Evolutionary conservation across 2,329 filamentous ascomycete species (phyloP).

Genomic region (Diaporthe sp.): DNA sequence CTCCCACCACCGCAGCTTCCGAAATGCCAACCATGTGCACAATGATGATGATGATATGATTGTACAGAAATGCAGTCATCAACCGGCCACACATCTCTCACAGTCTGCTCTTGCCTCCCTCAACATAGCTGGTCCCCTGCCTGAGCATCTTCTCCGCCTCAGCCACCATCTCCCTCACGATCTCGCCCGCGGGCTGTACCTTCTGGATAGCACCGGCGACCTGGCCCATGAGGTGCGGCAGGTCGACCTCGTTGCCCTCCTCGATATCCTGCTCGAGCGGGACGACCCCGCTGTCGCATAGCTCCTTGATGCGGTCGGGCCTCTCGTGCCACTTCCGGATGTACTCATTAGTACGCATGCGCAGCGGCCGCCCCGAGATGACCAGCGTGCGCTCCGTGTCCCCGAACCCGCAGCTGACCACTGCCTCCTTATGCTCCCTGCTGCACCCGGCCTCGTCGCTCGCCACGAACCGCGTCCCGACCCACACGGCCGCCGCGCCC

Average conservation of each 20-base stretch:
- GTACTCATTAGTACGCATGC: constrained; percentile 87
- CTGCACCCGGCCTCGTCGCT: constrained; percentile 85
- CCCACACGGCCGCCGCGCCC: constrained; percentile 91
- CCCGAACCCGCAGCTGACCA: constrained; percentile 83
- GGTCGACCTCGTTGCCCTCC: constrained; percentile 83
- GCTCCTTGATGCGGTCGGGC: constrained; percentile 79
- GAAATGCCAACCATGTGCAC: neutral
- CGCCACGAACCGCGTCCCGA: constrained; percentile 93
- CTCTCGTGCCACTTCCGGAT: constrained; percentile 83
- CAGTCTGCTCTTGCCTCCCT: constrained; percentile 41
- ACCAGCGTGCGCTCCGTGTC: constrained; percentile 89
- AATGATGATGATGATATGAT: neutral
- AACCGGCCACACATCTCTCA: neutral
- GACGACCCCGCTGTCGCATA: constrained; percentile 83
- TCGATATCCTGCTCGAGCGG: constrained; percentile 89
- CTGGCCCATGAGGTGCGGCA: constrained; percentile 94
- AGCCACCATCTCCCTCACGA: constrained; percentile 91
- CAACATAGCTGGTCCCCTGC: constrained; percentile 72
- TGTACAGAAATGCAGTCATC: neutral
- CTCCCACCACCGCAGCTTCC: neutral
- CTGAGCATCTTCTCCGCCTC: constrained; percentile 80
- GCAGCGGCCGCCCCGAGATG: constrained; percentile 83
- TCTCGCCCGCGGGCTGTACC: constrained; percentile 84
- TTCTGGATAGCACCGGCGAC: constrained; percentile 84
- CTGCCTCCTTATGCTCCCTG: constrained; percentile 85